phyloP scores from a whole-genome alignment of 2,329 filamentous ascomycete species.

The Penicillium sp. region DNA sequence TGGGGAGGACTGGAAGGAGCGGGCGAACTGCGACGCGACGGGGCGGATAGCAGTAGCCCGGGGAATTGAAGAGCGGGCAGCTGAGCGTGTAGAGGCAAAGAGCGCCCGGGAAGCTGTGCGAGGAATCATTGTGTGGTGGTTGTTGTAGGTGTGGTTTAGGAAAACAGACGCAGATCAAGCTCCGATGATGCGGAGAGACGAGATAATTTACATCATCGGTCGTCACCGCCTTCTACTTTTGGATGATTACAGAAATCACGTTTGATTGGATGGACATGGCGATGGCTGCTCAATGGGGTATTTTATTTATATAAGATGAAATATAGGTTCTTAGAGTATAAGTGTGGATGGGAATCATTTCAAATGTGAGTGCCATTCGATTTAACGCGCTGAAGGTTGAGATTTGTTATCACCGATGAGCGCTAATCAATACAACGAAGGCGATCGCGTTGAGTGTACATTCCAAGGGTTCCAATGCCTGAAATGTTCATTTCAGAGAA shows the following conservation, averaged over 20 bases:
- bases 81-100: slow-evolving; percentile 24
- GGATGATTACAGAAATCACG: background rate
- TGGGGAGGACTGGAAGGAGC: slow-evolving; percentile 40
- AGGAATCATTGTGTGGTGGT: slow-evolving; percentile 33
- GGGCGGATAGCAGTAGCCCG: slow-evolving; percentile 13
- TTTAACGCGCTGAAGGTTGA: too few species aligned
- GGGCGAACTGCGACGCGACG: slow-evolving; percentile 7
- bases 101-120: slow-evolving; percentile 45
- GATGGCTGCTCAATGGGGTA: background rate
- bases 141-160: background rate
- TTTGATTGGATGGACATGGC: slow-evolving; percentile 6
- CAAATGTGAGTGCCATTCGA: too few species aligned
- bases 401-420: too few species aligned
- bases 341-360: too few species aligned
- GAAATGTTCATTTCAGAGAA: too few species aligned
- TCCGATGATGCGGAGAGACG: slow-evolving; percentile 11
- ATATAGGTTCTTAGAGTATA: background rate
- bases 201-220: slow-evolving; percentile 14
- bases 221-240: slow-evolving; percentile 1
- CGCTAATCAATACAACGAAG: too few species aligned
- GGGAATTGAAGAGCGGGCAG: slow-evolving; percentile 17
- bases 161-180: slow-evolving; percentile 1
- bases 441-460: too few species aligned
- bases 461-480: too few species aligned
- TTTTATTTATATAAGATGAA: background rate